These are phyloP conservation scores for Juglanconis sp. DNA, from an alignment of 2,329 filamentous ascomycete species.

Conservation along the genomic window DNA sequence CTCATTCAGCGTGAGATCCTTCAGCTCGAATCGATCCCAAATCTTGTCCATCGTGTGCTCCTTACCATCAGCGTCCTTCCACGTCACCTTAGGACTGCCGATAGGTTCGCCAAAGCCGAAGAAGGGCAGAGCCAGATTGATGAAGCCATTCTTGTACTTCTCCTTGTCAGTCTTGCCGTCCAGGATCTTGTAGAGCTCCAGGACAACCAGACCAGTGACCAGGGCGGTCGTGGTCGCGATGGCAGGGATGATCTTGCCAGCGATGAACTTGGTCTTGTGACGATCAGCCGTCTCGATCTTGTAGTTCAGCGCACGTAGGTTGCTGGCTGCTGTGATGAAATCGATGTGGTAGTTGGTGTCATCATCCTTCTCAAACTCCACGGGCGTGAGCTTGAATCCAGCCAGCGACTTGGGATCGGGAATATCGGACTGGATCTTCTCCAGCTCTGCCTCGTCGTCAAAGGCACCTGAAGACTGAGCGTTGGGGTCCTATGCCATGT, in stretches of 20 bases:
- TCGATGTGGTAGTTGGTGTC: slow-evolving; percentile 98
- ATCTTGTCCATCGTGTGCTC: slow-evolving; percentile 83
- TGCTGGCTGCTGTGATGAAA: slow-evolving; percentile 97
- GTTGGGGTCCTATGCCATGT: slow-evolving; percentile 67
- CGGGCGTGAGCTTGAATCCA: slow-evolving; percentile 84
- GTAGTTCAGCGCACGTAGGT: slow-evolving; percentile 95
- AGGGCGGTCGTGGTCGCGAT: slow-evolving; percentile 96
- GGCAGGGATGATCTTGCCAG: slow-evolving; percentile 97
- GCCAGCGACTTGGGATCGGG: slow-evolving; percentile 77
- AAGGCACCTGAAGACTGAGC: slow-evolving; percentile 53
- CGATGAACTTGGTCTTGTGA: slow-evolving; percentile 99
- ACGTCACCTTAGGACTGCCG: slow-evolving; percentile 86
- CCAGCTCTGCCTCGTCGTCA: slow-evolving; percentile 73
- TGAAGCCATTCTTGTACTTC: slow-evolving; percentile 98
- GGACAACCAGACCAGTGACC: slow-evolving; percentile 86
- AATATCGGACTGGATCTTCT: slow-evolving; percentile 68
- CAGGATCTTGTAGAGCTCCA: slow-evolving; percentile 95
- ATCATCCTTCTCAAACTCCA: slow-evolving; percentile 97
- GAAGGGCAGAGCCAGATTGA: slow-evolving; percentile 94
- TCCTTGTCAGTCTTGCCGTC: slow-evolving; percentile 96
- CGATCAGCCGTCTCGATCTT: slow-evolving; percentile 89
- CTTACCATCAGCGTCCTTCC: slow-evolving; percentile 73
- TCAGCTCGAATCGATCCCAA: slow-evolving; percentile 94
- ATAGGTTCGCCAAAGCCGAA: slow-evolving; percentile 98
- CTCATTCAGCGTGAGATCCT: slow-evolving; percentile 79